Evolutionary conservation across 2,329 filamentous ascomycete species (phyloP), one percentile per base, ranked within the genome.

Genomic region (Diaporthe velutina): DNA sequence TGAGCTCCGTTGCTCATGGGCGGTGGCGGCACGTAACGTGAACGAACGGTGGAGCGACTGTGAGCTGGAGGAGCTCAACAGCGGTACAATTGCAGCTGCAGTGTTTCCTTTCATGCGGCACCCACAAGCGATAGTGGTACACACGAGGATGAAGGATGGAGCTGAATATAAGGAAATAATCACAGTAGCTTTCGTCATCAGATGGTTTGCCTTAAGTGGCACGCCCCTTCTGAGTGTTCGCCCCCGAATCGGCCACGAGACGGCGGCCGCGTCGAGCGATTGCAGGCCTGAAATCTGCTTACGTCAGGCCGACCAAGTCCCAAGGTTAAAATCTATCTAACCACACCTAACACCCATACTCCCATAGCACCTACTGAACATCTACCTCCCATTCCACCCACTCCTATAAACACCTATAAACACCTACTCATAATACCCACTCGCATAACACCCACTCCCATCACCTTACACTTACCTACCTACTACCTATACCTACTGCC

Each of bases 221-320:
- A 38, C 45, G 64, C n/a, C 64, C 45, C 64, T 67, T 17, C 38
- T 15, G 13, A 52, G 4, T 54, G 33, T 68, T 68, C 33, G 64
- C 64, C 48, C 64, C 64, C 64, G 45, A 54, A 33, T 52, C 64
- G 48, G 48, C 64, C 64, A 68, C 45, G 64, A 54, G 64, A 68
- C 64, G 45, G 15, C 64, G 48, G 64, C 64, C 64, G 64, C 64
- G 48, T 68, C 48, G n/a, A 68, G 33, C 35, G 13, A 33, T 68
- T 68, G 64, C 45, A 68, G 64, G 64, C 64, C 48, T 68, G 64
- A 28, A 68, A 54, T 54, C 33, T 68, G 64, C 64, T 68, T 68
- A 68, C 64, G 64, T 68, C 64, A 68, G 45, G 64, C 22, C 45
- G 22, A 28, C 52, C 60, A 35, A n/a, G 13, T 50, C 48, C 64